Evolutionary conservation across 139 green algal species (phyloP).

Genomic region (Haematococcus lacustris): DNA sequence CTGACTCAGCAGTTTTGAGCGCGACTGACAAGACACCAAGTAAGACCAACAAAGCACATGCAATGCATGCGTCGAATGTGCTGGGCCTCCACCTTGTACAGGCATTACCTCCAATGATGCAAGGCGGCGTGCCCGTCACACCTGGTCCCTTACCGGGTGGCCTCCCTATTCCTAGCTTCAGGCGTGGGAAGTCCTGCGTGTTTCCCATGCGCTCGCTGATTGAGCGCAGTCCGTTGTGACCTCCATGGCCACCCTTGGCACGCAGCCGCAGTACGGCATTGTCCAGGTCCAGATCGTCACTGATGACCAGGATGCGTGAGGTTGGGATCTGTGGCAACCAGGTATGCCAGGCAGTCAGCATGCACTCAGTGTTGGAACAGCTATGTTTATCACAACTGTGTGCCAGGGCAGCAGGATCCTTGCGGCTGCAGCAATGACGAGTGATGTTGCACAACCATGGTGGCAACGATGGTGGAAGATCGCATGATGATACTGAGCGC

Average conservation of each 20-base stretch:
- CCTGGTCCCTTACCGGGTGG: conserved; percentile 29
- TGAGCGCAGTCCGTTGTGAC: conserved; percentile 90
- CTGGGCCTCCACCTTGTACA: too few species aligned
- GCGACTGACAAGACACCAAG: too few species aligned
- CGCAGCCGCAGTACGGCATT: conserved; percentile 31
- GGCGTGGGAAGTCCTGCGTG: conserved; percentile 27
- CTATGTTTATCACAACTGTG: too few species aligned
- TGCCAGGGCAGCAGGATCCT: background rate
- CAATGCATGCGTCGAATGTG: too few species aligned
- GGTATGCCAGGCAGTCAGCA: conserved; percentile 7
- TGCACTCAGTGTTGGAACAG: too few species aligned
- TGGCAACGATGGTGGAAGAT: background rate
- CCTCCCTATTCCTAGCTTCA: conserved; percentile 67
- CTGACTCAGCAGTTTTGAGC: too few species aligned
- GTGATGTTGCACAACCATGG: background rate
- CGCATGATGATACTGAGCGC: background rate
- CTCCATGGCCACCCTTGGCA: conserved; percentile 77
- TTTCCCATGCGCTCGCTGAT: conserved; percentile 66
- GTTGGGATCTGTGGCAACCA: conserved; percentile 10
- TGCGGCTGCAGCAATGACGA: conserved; percentile 6
- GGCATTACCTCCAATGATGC: too few species aligned
- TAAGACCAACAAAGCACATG: too few species aligned
- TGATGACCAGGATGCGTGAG: conserved; percentile 59
- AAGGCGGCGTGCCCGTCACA: too few species aligned
- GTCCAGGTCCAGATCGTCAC: conserved; percentile 74